Base-by-base conservation (phyloP, 2,329 filamentous ascomycete genomes). In the Neofusicoccum kwambonambiense region DNA sequence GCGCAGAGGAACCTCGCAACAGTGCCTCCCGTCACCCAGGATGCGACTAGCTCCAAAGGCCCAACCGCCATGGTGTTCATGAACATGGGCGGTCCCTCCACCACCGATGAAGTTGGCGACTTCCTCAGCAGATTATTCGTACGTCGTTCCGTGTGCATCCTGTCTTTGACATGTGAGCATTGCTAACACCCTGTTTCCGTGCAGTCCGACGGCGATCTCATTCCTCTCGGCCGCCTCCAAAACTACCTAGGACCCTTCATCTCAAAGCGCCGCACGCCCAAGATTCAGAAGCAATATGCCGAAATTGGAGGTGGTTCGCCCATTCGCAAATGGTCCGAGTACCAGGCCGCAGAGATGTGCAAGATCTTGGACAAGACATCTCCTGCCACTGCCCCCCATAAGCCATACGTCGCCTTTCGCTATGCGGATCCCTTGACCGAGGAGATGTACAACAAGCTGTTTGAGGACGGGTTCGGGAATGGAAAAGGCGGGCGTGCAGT, bases 61-160 rank as follows among this genome's bases (percentile, higher is more conserved):
- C 93, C 93, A 7, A 99, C 95, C 4, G 95, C 95, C 49, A 98
- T 99, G 88, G 95, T 99, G 13, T 97, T 99, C 74, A 87, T 99
- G 81, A 99, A 99, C 80, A 99, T 99, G 95, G 95, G 95, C 66
- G 95, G 95, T 0, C 95, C 95, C 3, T 91, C 92, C 1, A 97
- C 91, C 3, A 90, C 90, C 4, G 87, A 89, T 70, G 93, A 99
- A 81, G 95, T 99, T 41, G 89, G 90, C 71, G 88, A 90, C 78
- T 99, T 98, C 75, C 81, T 99, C 54, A 95, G 90, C 76, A 88
- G 93, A 71, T 83, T 99, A 70, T 99, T 99, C 80, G 94, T 96
- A 86, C 66, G 90, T 79, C 12, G 5, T n/a, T n/a, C 31, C 56
- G 1, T 2, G 41, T 8, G 35, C 22, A 17, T 17, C 41, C 41